Conservation (phyloP, 768 basidiomycete species). For the Boletus patriciae region DNA sequence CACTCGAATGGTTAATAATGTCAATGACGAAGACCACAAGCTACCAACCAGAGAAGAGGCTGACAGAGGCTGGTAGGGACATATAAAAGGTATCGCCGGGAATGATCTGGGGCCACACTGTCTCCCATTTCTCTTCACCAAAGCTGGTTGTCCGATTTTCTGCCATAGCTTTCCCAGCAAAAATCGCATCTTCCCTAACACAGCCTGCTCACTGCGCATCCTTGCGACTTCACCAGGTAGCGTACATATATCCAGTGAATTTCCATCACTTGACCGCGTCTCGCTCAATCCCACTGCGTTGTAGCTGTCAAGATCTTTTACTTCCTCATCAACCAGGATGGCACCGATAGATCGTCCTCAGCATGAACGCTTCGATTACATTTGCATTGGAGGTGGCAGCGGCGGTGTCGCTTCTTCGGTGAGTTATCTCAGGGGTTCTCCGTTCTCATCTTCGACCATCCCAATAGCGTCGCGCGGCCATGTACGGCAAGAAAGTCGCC, state of each 20-base stretch:
- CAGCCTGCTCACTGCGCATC: constrained; percentile 7
- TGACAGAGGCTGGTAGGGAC: constrained; percentile 14
- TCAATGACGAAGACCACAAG: neutral
- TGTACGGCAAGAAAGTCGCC: constrained; percentile 92
- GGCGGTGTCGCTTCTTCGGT: constrained; percentile 90
- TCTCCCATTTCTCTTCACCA: constrained; percentile 5
- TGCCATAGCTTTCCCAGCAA: constrained; percentile 15
- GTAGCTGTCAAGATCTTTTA: constrained; percentile 50
- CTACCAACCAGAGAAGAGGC: neutral
- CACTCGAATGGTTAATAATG: neutral
- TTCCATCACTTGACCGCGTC: constrained; percentile 4
- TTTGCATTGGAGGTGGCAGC: constrained; percentile 91
- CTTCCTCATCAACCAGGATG: constrained; percentile 51
- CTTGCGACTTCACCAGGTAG: constrained; percentile 30
- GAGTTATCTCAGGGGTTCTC: constrained; percentile 29
- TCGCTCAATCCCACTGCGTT: neutral
- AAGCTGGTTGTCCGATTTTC: constrained; percentile 11
- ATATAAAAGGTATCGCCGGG: constrained; percentile 18
- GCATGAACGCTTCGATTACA: constrained; percentile 72
- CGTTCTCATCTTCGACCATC: neutral
- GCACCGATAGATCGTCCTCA: constrained; percentile 69
- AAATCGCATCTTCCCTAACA: constrained; percentile 9
- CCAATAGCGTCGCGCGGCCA: constrained; percentile 82
- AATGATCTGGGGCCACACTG: constrained; percentile 10
- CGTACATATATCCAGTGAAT: neutral